Base-by-base conservation (phyloP, 1,284 basidiomycete genomes). In the Wolfiporia cocos region DNA sequence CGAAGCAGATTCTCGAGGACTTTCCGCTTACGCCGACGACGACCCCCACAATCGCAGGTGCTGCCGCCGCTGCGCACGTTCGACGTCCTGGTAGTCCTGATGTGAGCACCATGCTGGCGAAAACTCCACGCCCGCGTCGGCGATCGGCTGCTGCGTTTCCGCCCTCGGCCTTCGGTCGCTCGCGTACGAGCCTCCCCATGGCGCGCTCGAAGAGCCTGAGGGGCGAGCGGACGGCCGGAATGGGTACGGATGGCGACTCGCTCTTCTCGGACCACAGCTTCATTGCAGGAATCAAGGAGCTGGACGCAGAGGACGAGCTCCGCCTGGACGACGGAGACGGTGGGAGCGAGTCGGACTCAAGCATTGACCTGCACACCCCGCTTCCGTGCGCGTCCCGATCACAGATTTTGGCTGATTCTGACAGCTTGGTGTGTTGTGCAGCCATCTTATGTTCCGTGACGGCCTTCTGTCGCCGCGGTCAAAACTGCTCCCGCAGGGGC, bases 351-450 rank as follows among this genome's bases (percentile, higher is more conserved):
- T 74, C 73, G 12, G 83, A 85, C 58, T 86, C 83, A 12, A 83
- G 81, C 57, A 61, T 89, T 40, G 86, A 89, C 63, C 56, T 89
- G 24, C 81, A 86, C 52, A 89, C 86, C 1, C 84, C 86, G 0
- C 57, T 89, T 6, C 83, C 86, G 82, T 86, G 54, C 63, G 85
- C 78, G 7, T 45, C 30, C 43, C 23, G 40, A 42, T 6, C 10
- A n/a, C 39, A 9, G 19, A 3, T 14, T 14, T 14, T 35, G 9
- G 32, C n/a, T n/a, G n/a, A n/a, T 18, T 11, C 22, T 36, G 34
- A 36, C 34, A 11, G 21, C 20, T 9, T 15, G 30, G 31, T 22
- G 35, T 21, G 14, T n/a, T 4, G 17, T n/a, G 5, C 39, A 87
- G 84, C 3, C 76, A 84, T 52, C 62, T 88, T 21, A 84, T 89